Conservation (phyloP, 495 filamentous ascomycete genomes). For the Aspergillus campestris region DNA sequence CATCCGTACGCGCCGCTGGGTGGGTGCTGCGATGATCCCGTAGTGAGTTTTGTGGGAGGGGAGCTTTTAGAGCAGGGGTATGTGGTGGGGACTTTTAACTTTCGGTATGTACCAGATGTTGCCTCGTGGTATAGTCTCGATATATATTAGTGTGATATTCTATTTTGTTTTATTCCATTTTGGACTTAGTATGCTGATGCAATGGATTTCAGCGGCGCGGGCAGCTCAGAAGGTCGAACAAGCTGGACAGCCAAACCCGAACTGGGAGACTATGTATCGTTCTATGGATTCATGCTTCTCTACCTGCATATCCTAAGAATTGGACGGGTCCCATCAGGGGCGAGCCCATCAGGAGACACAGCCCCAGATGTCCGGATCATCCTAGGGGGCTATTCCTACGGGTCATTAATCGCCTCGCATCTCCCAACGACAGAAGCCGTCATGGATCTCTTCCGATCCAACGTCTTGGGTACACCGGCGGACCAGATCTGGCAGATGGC, state of each 20-base stretch:
- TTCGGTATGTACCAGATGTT: constrained; percentile 50
- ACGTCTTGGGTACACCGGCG: constrained; percentile 42
- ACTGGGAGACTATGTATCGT: constrained; percentile 67
- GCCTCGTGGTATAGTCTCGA: neutral
- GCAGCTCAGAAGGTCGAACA: constrained; percentile 63
- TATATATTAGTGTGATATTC: no score
- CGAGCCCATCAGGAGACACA: neutral
- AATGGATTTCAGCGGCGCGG: constrained; percentile 66
- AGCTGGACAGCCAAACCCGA: constrained; percentile 82
- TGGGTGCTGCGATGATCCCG: constrained; percentile 73
- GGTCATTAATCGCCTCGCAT: constrained; percentile 67
- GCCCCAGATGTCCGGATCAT: constrained; percentile 33
- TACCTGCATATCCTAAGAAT: constrained; percentile 47
- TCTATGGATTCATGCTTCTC: constrained; percentile 67
- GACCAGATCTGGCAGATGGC: constrained; percentile 61
- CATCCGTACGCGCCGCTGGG: constrained; percentile 89
- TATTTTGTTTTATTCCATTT: neutral
- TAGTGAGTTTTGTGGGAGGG: constrained; percentile 54
- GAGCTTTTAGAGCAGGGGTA: constrained; percentile 61
- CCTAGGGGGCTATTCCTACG: constrained; percentile 86
- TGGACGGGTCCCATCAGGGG: neutral
- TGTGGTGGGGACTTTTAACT: constrained; percentile 86
- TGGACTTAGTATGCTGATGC: neutral
- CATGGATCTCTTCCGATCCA: constrained; percentile 46
- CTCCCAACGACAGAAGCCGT: constrained; percentile 56